Conservation (phyloP, 495 filamentous ascomycete species). For the Hypoxylon rickii region DNA sequence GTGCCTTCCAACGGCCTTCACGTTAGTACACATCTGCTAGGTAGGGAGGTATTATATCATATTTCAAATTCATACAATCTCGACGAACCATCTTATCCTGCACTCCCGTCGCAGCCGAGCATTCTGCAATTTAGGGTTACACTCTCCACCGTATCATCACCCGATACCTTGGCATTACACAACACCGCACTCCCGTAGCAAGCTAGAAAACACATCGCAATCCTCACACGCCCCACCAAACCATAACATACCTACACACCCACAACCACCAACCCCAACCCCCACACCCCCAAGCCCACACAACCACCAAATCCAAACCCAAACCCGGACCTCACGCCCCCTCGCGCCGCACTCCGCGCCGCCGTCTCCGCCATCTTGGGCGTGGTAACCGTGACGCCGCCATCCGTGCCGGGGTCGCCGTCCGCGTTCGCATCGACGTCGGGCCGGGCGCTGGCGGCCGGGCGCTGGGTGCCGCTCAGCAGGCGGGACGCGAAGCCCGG, state of each 20-base stretch:
- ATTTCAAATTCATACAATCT: too few relatives aligned
- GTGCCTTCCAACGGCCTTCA: too few relatives aligned
- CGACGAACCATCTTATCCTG: too few relatives aligned
- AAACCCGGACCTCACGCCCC: neutral
- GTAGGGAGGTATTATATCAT: too few relatives aligned
- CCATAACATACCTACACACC: conserved; percentile 16
- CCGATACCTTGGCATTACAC: too few relatives aligned
- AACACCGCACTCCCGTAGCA: neutral
- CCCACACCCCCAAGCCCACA: conserved; percentile 4
- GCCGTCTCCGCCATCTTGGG: conserved; percentile 26
- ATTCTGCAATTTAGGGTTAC: too few relatives aligned
- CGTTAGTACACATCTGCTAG: too few relatives aligned
- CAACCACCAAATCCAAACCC: conserved; percentile 26
- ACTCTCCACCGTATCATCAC: too few relatives aligned
- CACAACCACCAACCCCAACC: conserved; percentile 2
- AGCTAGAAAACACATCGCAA: too few relatives aligned
- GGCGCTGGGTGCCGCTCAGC: conserved; percentile 1
- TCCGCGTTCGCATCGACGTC: neutral
- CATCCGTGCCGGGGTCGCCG: neutral
- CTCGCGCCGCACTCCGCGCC: conserved; percentile 9
- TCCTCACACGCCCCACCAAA: conserved; percentile 10
- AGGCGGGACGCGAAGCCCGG: conserved; percentile 16
- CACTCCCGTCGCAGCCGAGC: too few relatives aligned
- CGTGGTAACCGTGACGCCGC: conserved; percentile 17
- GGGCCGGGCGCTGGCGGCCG: neutral